Conservation (phyloP, 768 basidiomycete species). For the Lanmaoa pseudosensibilis region DNA sequence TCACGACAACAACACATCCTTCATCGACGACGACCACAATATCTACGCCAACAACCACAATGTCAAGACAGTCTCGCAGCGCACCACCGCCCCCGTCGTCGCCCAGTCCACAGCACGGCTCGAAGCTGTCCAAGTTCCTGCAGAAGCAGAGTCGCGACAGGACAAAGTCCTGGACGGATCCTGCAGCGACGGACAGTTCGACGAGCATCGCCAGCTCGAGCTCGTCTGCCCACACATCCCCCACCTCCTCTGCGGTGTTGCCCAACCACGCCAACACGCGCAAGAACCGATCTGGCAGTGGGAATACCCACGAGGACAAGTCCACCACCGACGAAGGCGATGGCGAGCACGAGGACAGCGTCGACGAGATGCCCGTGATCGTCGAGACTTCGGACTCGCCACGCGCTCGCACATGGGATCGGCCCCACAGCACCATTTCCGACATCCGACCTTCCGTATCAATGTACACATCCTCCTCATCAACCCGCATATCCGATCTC, state of each 20-base stretch:
- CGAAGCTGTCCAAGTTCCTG: conserved; percentile 67
- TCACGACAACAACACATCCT: conserved; percentile 18
- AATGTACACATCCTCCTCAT: conserved; percentile 47
- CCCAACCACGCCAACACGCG: conserved; percentile 22
- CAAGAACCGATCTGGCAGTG: conserved; percentile 39
- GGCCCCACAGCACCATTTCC: conserved; percentile 48
- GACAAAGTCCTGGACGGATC: conserved; percentile 51
- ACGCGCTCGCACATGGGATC: conserved; percentile 56
- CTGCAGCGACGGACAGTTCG: conserved; percentile 34
- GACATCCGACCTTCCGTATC: conserved; percentile 46
- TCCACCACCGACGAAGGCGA: conserved; percentile 20
- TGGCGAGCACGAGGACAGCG: conserved; percentile 35
- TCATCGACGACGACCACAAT: conserved; percentile 10
- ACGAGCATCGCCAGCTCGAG: conserved; percentile 43
- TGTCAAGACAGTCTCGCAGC: conserved; percentile 51
- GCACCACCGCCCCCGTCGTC: conserved; percentile 43
- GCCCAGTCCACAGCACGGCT: conserved; percentile 41
- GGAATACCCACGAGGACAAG: conserved; percentile 25
- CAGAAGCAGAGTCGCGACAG: conserved; percentile 65
- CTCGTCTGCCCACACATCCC: conserved; percentile 35
- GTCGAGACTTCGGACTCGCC: conserved; percentile 60
- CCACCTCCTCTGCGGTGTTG: conserved; percentile 33
- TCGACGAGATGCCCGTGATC: conserved; percentile 62
- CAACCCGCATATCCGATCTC: conserved; percentile 61
- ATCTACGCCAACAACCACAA: conserved; percentile 19